A percentile compares a stretch with the other conserved stretches of the same genome.
Conservation (phyloP, 768 basidiomycete genomes). For the Lactarius evosmus region DNA sequence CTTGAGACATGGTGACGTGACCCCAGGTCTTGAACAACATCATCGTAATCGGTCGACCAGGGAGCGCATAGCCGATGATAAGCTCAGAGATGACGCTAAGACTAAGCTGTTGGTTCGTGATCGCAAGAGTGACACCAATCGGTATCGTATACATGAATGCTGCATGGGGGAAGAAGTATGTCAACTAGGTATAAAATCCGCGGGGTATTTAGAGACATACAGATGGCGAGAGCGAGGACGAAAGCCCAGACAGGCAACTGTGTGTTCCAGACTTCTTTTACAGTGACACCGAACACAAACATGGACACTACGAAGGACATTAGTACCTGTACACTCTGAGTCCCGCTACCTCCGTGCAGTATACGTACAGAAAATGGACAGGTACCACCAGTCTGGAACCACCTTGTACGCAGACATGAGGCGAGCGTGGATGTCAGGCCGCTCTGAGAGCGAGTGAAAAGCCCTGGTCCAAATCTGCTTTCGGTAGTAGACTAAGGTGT, state of each 20-base stretch:
- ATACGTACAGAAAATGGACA: slow-evolving; percentile 44
- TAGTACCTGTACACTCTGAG: neutral
- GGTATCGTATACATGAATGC: no score
- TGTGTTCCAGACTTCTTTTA: slow-evolving; percentile 70
- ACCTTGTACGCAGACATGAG: slow-evolving; percentile 73
- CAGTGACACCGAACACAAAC: slow-evolving; percentile 64
- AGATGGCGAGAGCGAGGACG: slow-evolving; percentile 61
- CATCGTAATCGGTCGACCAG: slow-evolving; percentile 75
- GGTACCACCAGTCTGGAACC: slow-evolving; percentile 77
- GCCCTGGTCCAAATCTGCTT: slow-evolving; percentile 75
- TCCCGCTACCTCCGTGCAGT: no score
- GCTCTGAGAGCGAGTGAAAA: slow-evolving; percentile 67
- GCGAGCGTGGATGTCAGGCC: slow-evolving; percentile 83
- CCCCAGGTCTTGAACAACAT: slow-evolving; percentile 88
- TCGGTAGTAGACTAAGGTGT: slow-evolving; percentile 70
- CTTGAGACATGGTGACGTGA: slow-evolving; percentile 67
- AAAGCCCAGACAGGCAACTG: slow-evolving; percentile 72
- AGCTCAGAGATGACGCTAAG: slow-evolving; percentile 75
- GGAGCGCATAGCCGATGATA: slow-evolving; percentile 77
- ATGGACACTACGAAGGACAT: slow-evolving; percentile 38
- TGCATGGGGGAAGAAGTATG: no score
- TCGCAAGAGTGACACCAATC: slow-evolving; percentile 59
- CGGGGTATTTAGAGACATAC: slow-evolving; percentile 33
- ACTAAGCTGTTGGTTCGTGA: slow-evolving; percentile 74
- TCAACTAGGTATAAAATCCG: no score